Evolutionary conservation across 225 moss, liverwort and hornwort genomes (phyloP), one percentile per base, ranked within the genome.

Genomic region (Marchantia polymorpha): DNA sequence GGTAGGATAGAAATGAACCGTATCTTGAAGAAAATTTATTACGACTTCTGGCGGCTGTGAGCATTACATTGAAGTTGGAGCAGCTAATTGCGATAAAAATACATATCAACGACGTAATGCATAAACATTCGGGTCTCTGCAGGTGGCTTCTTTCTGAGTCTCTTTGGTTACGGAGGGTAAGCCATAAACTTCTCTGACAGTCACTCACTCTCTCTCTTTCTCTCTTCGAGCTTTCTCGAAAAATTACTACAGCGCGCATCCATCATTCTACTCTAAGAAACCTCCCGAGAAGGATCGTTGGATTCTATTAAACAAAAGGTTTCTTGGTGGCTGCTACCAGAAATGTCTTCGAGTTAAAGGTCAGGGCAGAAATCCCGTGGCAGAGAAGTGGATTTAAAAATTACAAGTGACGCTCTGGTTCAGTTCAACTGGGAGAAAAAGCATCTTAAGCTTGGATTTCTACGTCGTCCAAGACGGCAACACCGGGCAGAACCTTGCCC

Each of bases 401-500:
- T 79, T 82, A 77, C 82, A 85, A 54, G 27, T 53, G 58, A 56
- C 67, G 72, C 64, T 58, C 75, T 31, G 12, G 27, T 75, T 75
- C 75, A 54, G 73, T 73, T 9, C 53, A 53, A 25, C 52, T 53
- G 73, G 12, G 25, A 52, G 52, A 13, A 76, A 27, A 46, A 60
- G 20, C 46, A 15, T 47, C 48, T 80, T 86, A 90, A 46, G 90
- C 90, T 46, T 69, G 74, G 30, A 81, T 84, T 55, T 87, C 90
- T 53, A 84, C 86, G 68, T 97, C 92, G 54, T 97, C 92, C 78
- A 97, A 84, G 47, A 84, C 90, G 30, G 91, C 91, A 73, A 97
- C 94, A 59, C 94, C 93, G 0, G 96, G 96, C 23, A 97, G 88
- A 64, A 91, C 90, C 82, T 93, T 93, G 85, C 96, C 96, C 83